Evolutionary conservation across 75 land plant genomes (phyloP), one percentile per base, ranked within the genome.

Genomic region (Larix kaempferi): DNA sequence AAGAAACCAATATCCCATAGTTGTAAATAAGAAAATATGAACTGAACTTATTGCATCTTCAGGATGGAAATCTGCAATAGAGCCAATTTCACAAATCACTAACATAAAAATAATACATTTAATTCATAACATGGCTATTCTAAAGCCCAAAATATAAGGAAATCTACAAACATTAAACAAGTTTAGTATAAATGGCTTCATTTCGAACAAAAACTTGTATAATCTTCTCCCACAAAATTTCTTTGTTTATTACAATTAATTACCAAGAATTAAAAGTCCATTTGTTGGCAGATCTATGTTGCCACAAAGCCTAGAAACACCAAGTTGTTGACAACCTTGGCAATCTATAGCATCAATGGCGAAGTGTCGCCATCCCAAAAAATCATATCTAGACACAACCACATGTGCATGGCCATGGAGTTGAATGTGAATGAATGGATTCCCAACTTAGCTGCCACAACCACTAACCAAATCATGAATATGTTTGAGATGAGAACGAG

Each of bases 11-110:
- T 15, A 15, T 4, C 37, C 14, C 19, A 1, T 15, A 11, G 16
- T 19, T 16, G 37, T 33, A 3, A 64, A 33, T 15, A 64, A 64
- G 33, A 33, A 64, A 64, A 29, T 5, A 63, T 16, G 33, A 64
- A 35, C 19, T 64, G 67, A 64, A 64, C 67, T 64, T 64, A 64
- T 37, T 19, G 39, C 17, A 64, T 64, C 67, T 64, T 33, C 67
- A 64, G 33, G 39, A 64, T 64, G 67, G 67, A 16, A 27, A 64
- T 64, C 67, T 64, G 67, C 67, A 64, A 15, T 21, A 64, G 6
- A 64, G 39, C 29, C 29, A 29, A 14, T 64, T 64, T 29, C 39
- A 64, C 67, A 64, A 29, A 64, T 29, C 67, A 64, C 29, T 27
- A 64, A 35, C 39, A 15, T 29, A 59, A 27, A 27, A 29, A 37